These are phyloP conservation scores for Aspergillus proliferans DNA, from an alignment of 2,329 filamentous ascomycete species.

Conservation along the genomic window DNA sequence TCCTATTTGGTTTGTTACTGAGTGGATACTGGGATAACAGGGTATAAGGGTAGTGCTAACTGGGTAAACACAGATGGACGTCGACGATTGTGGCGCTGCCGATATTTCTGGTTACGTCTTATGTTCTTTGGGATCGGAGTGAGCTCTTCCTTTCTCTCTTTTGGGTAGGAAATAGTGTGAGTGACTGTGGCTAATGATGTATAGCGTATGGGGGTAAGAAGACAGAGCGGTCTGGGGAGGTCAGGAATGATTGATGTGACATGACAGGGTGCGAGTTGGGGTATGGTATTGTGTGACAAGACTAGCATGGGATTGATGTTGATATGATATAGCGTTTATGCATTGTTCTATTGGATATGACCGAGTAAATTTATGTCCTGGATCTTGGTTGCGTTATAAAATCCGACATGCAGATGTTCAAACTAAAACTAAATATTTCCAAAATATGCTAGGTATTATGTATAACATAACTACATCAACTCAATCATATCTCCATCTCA, in stretches of 20 bases:
- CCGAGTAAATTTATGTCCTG: too few species aligned
- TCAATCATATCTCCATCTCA: background rate
- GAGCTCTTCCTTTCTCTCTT: conserved; percentile 5
- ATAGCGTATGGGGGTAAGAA: conserved; percentile 19
- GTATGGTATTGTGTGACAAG: background rate
- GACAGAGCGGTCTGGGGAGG: background rate
- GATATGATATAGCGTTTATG: too few species aligned
- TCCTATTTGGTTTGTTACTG: too few species aligned
- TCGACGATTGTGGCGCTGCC: conserved; percentile 28
- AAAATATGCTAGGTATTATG: background rate
- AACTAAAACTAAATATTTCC: too few species aligned
- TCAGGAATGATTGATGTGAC: background rate
- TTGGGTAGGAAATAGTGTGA: too few species aligned
- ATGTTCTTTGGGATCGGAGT: conserved; percentile 28
- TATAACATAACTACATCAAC: background rate
- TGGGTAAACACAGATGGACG: conserved; percentile 20
- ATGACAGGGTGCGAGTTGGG: background rate
- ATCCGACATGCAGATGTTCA: background rate
- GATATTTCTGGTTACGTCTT: conserved; percentile 28
- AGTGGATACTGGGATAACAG: background rate
- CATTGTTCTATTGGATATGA: too few species aligned
- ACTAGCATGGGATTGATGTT: too few species aligned
- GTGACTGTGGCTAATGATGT: background rate
- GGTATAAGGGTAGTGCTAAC: background rate
- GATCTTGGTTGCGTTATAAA: too few species aligned